Conservation (phyloP, 768 basidiomycete genomes). For the Xanthoconium purpureum region DNA sequence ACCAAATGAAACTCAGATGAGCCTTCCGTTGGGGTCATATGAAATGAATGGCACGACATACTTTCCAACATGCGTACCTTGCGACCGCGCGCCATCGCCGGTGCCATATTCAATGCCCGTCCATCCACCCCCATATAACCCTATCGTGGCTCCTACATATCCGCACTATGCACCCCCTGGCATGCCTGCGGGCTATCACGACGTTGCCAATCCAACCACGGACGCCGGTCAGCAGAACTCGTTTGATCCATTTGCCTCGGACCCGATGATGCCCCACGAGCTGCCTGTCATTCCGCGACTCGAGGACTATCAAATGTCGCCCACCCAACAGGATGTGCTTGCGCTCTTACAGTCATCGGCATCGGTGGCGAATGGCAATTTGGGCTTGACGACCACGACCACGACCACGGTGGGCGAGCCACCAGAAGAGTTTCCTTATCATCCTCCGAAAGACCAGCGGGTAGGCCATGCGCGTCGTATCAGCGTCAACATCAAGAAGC, state of each 20-base stretch:
- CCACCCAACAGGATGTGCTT: neutral
- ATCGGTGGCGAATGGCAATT: neutral
- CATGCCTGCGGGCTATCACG: constrained; percentile 1
- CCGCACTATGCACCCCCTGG: constrained; percentile 12
- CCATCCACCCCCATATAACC: constrained; percentile 6
- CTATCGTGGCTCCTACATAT: constrained; percentile 1
- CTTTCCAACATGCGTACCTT: constrained; percentile 14
- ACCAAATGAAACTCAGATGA: neutral
- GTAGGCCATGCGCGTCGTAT: constrained; percentile 40
- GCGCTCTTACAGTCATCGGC: neutral
- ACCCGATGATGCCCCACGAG: constrained; percentile 6
- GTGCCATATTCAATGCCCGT: constrained; percentile 3
- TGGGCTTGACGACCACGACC: neutral
- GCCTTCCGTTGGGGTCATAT: constrained; percentile 17
- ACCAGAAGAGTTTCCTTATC: constrained; percentile 31
- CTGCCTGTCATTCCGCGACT: constrained; percentile 12
- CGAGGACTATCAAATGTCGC: constrained; percentile 3
- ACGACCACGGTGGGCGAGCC: neutral
- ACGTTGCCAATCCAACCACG: neutral
- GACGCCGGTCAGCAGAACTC: neutral
- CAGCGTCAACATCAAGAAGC: constrained; percentile 37
- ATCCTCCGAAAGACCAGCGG: constrained; percentile 30
- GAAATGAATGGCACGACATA: constrained; percentile 31
- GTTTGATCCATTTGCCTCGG: constrained; percentile 24
- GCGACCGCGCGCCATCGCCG: constrained; percentile 1